A percentile compares a stretch with the other conserved stretches of the same genome.
These are phyloP conservation scores for Fusarium xyrophilum DNA, from an alignment of 2,329 filamentous ascomycete genomes.

Conservation along the genomic window DNA sequence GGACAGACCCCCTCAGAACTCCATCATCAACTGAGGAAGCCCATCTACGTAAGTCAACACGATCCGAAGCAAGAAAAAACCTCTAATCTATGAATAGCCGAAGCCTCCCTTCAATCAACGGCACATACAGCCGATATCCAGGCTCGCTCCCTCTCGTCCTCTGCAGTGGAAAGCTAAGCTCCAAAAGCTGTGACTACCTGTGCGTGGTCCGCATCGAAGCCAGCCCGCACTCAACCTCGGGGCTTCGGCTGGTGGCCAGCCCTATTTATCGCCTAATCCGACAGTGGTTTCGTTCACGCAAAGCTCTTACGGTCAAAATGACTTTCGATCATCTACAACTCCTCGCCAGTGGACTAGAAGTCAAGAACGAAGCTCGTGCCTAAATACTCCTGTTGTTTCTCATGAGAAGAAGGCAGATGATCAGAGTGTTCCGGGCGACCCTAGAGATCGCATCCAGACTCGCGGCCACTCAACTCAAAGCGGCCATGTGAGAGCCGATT, in stretches of 20 bases:
- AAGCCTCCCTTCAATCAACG: not conserved
- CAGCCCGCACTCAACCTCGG: not conserved
- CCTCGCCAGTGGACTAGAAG: not conserved
- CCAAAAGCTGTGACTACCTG: accelerated
- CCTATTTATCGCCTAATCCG: not conserved
- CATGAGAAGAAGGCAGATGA: not conserved
- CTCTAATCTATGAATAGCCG: not conserved
- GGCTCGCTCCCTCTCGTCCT: accelerated
- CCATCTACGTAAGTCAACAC: not conserved
- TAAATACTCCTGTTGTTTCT: too few relatives aligned
- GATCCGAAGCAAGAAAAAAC: too few relatives aligned
- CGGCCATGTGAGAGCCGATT: not conserved
- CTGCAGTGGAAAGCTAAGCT: not conserved
- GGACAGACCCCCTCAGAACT: not conserved
- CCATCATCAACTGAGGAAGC: accelerated
- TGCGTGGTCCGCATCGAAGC: not conserved
- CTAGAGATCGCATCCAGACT: not conserved
- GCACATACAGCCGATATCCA: not conserved
- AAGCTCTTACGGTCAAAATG: not conserved
- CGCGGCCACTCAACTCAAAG: not conserved
- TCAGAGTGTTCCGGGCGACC: not conserved
- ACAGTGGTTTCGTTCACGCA: not conserved
- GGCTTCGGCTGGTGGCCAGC: accelerated
- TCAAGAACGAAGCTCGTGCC: not conserved
- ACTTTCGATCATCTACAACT: accelerated